A percentile compares a stretch with the other conserved stretches of the same genome.
These are phyloP conservation scores for Alisma plantagoaquatica DNA, from an alignment of 106 monocot species.

Conservation along the genomic window DNA sequence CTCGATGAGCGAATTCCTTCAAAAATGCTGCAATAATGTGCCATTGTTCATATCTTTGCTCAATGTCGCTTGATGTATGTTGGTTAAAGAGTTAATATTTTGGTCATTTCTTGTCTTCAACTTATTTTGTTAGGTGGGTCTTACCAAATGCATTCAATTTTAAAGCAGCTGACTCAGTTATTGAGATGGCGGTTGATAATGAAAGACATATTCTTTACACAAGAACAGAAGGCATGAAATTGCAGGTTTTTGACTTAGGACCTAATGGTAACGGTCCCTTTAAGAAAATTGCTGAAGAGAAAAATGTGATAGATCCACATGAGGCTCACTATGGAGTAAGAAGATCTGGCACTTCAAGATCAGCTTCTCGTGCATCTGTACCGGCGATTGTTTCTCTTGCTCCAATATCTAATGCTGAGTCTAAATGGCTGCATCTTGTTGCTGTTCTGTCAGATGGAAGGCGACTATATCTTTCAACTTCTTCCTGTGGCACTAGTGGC, in stretches of 20 bases:
- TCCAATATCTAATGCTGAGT: constrained; percentile 68
- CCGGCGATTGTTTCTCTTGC: constrained; percentile 67
- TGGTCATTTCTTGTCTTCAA: not conserved
- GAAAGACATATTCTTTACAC: constrained; percentile 84
- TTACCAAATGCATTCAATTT: constrained; percentile 86
- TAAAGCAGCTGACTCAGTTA: constrained; percentile 75
- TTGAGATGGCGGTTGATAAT: constrained; percentile 85
- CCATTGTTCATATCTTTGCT: no score
- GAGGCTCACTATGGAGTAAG: constrained; percentile 63
- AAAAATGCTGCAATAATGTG: no score
- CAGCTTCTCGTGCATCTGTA: constrained; percentile 34
- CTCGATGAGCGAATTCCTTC: no score
- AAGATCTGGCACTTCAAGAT: constrained; percentile 39
- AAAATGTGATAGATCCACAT: constrained; percentile 76
- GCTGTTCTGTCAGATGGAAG: constrained; percentile 93
- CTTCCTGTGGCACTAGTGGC: constrained; percentile 38
- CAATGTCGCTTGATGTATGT: no score
- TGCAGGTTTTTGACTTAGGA: constrained; percentile 84
- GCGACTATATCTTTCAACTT: constrained; percentile 82
- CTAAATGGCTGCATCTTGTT: constrained; percentile 76
- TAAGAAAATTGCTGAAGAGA: constrained; percentile 78
- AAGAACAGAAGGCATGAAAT: constrained; percentile 83
- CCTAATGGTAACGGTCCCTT: constrained; percentile 66
- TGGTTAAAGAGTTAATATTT: no score
- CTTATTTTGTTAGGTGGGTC: constrained; percentile 41